Base-by-base conservation (phyloP, 164 flowering plant species). In the Cinnamomum chago region DNA sequence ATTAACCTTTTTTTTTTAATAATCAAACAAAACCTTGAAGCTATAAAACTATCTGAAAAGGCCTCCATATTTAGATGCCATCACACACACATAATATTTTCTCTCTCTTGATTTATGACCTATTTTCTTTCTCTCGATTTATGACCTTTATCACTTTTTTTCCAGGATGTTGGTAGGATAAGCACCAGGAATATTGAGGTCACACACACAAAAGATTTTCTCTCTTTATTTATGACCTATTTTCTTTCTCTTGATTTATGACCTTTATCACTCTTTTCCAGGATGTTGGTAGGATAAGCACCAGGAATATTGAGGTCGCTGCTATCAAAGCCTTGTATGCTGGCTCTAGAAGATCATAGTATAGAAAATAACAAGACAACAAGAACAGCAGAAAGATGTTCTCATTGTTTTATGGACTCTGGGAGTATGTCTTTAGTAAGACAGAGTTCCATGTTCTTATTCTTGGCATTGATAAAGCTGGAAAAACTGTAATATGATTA, bases 391-490 rank as follows among this genome's bases (percentile, higher is more conserved):
- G 22, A 60, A 83, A 78, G 80, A 95, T 95, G 98, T 95, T 93
- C 84, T 93, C 98, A 14, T 79, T 95, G 76, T 86, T 93, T 77
- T 93, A 91, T 87, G 98, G 98, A 73, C 90, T 95, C 15, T 95
- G 93, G 92, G 87, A 91, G 82, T 88, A 95, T 78, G 65, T 92
- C 70, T 87, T 89, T 73, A 95, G 90, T 76, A 95, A 91, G 88
- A 88, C 92, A 62, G 97, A 93, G 87, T 92, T 95, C 81, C 98
- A 88, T 85, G 90, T 95, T 62, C 97, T 95, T 76, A 95, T 95
- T 82, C 97, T 95, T 73, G 98, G 98, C 70, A 90, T 95, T 27
- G 98, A 93, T 86, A 95, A 95, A 84, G 89, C 97, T 78, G 98
- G 98, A 62, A 95, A 95, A 86, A 95, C 98, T 47, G 98, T 95